Evolutionary conservation across 73 alveolate genomes (phyloP).

Genomic region (Effrenium voratum): DNA sequence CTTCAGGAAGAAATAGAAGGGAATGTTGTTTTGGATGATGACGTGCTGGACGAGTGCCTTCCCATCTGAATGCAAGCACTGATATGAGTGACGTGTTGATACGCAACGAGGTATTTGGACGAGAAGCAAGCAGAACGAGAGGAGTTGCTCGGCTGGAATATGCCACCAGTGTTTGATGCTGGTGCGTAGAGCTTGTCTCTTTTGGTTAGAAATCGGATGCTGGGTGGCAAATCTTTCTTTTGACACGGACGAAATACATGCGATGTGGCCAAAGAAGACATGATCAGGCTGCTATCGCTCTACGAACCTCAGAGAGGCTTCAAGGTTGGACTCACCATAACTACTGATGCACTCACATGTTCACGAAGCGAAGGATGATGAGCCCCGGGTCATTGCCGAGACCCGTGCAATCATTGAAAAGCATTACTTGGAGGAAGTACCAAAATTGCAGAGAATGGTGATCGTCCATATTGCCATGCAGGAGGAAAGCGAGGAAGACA

Average conservation of each 20-base stretch:
- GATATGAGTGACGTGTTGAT: not conserved
- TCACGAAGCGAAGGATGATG: slow-evolving; percentile 20
- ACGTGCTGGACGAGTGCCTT: slow-evolving; percentile 35
- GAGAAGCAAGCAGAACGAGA: slow-evolving; percentile 53
- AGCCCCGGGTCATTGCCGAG: slow-evolving; percentile 93
- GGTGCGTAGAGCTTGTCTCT: not conserved
- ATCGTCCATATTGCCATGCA: not conserved
- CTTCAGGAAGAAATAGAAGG: slow-evolving; percentile 71
- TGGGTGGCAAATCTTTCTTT: too few species aligned
- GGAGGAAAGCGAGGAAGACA: slow-evolving; percentile 85
- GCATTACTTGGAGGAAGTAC: slow-evolving; percentile 52
- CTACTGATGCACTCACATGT: not conserved
- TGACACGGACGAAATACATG: too few species aligned
- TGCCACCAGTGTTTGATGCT: not conserved
- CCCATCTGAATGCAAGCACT: too few species aligned
- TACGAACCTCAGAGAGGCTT: slow-evolving; percentile 92
- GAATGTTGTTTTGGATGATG: slow-evolving; percentile 34
- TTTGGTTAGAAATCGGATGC: too few species aligned
- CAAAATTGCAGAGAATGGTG: not conserved
- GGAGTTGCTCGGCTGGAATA: slow-evolving; percentile 16
- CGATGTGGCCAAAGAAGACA: too few species aligned
- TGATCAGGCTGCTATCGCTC: slow-evolving; percentile 62
- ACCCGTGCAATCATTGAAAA: slow-evolving; percentile 76
- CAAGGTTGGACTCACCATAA: slow-evolving; percentile 21
- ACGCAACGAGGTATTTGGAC: slow-evolving; percentile 42